These are phyloP conservation scores for Dendrothele bispora DNA, from an alignment of 768 basidiomycete species.

Conservation along the genomic window DNA sequence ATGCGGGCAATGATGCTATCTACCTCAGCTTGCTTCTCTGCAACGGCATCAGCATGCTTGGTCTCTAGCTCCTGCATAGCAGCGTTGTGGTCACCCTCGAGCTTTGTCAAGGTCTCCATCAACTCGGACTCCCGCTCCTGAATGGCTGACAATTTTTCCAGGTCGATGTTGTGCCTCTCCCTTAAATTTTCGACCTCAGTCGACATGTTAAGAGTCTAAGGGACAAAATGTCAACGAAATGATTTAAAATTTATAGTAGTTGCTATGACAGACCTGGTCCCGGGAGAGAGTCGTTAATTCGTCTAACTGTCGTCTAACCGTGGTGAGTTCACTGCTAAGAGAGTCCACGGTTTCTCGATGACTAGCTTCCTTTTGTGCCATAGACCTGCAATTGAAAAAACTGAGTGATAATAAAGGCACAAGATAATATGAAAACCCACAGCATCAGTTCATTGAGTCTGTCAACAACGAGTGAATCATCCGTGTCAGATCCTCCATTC, in stretches of 20 bases:
- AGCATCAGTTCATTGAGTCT: slow-evolving; percentile 91
- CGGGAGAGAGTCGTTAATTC: slow-evolving; percentile 78
- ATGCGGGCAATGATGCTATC: slow-evolving; percentile 42
- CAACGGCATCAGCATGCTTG: slow-evolving; percentile 46
- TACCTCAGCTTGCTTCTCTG: slow-evolving; percentile 40
- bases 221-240: slow-evolving; percentile 3
- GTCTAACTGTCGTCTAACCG: slow-evolving; percentile 78
- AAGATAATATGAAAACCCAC: slow-evolving; percentile 43
- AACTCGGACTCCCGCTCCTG: slow-evolving; percentile 59
- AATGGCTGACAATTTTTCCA: slow-evolving; percentile 53
- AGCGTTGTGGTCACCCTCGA: slow-evolving; percentile 48
- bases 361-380: slow-evolving; percentile 95
- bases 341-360: slow-evolving; percentile 81
- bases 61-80: slow-evolving; percentile 49
- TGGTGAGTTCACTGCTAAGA: slow-evolving; percentile 64
- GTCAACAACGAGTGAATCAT: slow-evolving; percentile 41
- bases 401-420: slow-evolving; percentile 39
- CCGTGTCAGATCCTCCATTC: slow-evolving; percentile 37
- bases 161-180: slow-evolving; percentile 53
- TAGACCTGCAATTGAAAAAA: slow-evolving; percentile 58
- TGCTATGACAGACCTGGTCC: slow-evolving; percentile 71
- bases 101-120: slow-evolving; percentile 46
- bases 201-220: slow-evolving; percentile 82
- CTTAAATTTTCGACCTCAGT: slow-evolving; percentile 79
- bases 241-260: slow-evolving; percentile 40